phyloP scores from a whole-genome alignment of 139 green algal species.

The Ulvella scutata region DNA sequence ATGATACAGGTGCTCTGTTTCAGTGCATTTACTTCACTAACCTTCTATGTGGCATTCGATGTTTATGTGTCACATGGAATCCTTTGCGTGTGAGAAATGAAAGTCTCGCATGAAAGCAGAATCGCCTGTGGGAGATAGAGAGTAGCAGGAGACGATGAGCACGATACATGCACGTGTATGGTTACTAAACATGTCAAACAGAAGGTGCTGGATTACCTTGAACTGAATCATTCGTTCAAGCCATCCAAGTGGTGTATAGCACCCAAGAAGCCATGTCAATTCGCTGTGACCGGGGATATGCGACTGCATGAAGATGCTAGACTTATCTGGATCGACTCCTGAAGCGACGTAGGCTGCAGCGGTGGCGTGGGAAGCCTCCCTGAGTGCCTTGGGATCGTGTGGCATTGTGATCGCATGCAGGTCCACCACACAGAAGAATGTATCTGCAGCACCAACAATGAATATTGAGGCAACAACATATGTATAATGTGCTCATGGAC shows the following conservation, averaged over 20 bases:
- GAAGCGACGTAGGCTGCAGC: conserved; percentile 87
- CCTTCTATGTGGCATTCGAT: too few species aligned
- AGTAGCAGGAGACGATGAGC: too few species aligned
- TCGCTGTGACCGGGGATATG: conserved; percentile 88
- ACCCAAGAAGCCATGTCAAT: conserved; percentile 87
- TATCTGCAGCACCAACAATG: conserved; percentile 42
- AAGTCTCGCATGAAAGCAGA: too few species aligned
- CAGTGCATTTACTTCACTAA: too few species aligned
- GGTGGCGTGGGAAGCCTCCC: conserved; percentile 42
- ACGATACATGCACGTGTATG: too few species aligned
- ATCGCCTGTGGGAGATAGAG: too few species aligned
- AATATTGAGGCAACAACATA: too few species aligned
- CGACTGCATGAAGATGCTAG: conserved; percentile 70
- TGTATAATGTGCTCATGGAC: too few species aligned
- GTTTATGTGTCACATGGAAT: too few species aligned
- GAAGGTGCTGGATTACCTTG: conserved; percentile 8
- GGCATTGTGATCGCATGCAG: conserved; percentile 87
- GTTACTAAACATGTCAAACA: too few species aligned
- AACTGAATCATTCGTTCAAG: conserved; percentile 96
- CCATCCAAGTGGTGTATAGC: conserved; percentile 85
- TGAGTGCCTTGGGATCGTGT: conserved; percentile 74
- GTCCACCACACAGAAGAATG: conserved; percentile 93
- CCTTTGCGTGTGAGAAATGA: too few species aligned
- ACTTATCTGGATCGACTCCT: conserved; percentile 69
- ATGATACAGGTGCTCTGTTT: too few species aligned